phyloP scores from a whole-genome alignment of 2,329 filamentous ascomycete genomes.

The Claviceps monticola region DNA sequence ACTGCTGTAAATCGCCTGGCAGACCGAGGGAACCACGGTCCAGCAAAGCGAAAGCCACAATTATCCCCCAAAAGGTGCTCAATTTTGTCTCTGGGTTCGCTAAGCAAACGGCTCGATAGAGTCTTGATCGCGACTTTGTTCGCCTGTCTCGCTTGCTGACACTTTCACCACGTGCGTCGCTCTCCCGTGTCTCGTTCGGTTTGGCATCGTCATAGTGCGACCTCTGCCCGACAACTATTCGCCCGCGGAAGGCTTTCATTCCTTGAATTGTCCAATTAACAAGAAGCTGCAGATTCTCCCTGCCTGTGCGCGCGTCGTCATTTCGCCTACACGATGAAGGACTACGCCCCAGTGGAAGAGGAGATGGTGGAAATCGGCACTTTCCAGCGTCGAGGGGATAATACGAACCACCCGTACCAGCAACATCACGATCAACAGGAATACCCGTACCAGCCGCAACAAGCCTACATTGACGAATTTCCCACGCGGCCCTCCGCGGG shows the following conservation, averaged over 20 bases:
- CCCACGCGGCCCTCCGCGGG: neutral
- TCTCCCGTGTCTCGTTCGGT: neutral
- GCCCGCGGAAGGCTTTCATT: neutral
- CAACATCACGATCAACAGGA: slow-evolving; percentile 12
- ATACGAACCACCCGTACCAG: slow-evolving; percentile 1
- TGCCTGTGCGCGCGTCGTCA: neutral
- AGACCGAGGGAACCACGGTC: neutral
- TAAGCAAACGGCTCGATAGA: neutral
- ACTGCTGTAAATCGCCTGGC: neutral
- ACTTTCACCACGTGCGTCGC: neutral
- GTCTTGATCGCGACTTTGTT: neutral
- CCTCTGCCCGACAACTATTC: neutral
- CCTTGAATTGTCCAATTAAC: neutral
- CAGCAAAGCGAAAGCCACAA: neutral
- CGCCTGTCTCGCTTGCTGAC: neutral
- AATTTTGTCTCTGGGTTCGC: neutral
- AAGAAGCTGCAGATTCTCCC: neutral
- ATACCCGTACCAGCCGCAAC: slow-evolving; percentile 14
- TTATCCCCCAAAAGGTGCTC: neutral
- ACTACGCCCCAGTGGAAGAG: slow-evolving; percentile 16
- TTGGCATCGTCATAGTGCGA: neutral
- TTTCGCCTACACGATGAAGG: slow-evolving; percentile 14
- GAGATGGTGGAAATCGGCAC: slow-evolving; percentile 24
- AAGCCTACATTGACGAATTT: slow-evolving; percentile 10
- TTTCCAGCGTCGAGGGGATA: slow-evolving; percentile 9